phyloP scores from a whole-genome alignment of 1,284 basidiomycete species.

The Sparassis latifolia region DNA sequence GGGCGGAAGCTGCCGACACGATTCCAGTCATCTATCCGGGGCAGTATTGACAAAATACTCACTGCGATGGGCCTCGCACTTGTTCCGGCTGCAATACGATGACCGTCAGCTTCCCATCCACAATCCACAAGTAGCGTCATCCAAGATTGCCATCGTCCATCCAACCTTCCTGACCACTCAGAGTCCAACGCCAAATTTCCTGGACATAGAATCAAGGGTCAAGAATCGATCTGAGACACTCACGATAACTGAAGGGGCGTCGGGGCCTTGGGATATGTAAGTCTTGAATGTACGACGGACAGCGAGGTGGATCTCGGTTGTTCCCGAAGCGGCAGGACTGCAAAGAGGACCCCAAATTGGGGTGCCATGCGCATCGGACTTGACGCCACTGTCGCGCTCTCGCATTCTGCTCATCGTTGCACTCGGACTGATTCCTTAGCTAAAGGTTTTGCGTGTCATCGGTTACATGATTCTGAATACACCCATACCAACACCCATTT shows the following conservation, averaged over 20 bases:
- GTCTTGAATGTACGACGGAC: constrained; percentile 28
- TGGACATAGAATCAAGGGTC: constrained; percentile 3
- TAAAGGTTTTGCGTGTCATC: no score
- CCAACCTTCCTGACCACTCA: constrained; percentile 19
- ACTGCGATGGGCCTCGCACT: constrained; percentile 30
- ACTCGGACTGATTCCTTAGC: no score
- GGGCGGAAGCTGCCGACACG: constrained; percentile 33
- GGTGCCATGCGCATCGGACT: no score
- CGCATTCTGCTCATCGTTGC: no score
- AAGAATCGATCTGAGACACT: constrained; percentile 17
- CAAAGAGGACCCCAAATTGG: constrained; percentile 6
- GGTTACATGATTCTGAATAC: no score
- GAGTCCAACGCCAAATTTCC: constrained; percentile 4
- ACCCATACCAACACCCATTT: no score
- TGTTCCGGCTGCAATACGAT: constrained; percentile 23
- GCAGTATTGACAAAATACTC: constrained; percentile 10
- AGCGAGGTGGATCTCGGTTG: constrained; percentile 16
- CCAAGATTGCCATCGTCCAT: constrained; percentile 18
- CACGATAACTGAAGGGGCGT: constrained; percentile 24
- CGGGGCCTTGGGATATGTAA: constrained; percentile 20
- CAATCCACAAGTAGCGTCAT: constrained; percentile 18
- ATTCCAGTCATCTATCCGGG: no score
- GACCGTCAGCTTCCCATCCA: constrained; percentile 17
- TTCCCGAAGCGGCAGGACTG: constrained; percentile 4
- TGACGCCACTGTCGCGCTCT: no score